These are phyloP conservation scores for Xylaria multiplex DNA, from an alignment of 2,329 filamentous ascomycete genomes.

Conservation along the genomic window DNA sequence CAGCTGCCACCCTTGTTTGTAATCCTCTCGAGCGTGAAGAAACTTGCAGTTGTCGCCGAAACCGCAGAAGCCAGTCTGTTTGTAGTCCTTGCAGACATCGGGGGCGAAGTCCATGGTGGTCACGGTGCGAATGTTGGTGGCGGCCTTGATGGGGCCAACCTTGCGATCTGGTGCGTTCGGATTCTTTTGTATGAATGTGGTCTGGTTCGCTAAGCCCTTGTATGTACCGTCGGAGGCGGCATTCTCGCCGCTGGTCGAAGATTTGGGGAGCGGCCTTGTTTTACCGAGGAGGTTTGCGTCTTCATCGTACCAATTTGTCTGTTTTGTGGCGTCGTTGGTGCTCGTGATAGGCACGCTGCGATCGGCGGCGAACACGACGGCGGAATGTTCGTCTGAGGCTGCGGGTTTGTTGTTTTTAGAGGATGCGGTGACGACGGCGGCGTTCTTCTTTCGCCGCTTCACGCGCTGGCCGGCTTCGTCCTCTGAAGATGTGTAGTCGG, in stretches of 20 bases:
- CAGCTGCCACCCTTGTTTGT: constrained; percentile 93
- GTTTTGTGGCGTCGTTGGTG: constrained; percentile 89
- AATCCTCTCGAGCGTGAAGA: constrained; percentile 78
- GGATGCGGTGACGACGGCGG: constrained; percentile 72
- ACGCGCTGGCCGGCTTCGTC: constrained; percentile 79
- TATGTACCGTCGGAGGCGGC: constrained; percentile 74
- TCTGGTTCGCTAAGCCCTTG: constrained; percentile 77
- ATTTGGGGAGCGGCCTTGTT: constrained; percentile 55
- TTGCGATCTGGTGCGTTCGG: constrained; percentile 74
- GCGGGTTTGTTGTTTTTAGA: constrained; percentile 59
- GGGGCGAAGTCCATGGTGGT: constrained; percentile 91
- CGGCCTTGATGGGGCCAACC: constrained; percentile 87
- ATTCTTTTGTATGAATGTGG: constrained; percentile 82
- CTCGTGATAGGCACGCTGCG: constrained; percentile 69
- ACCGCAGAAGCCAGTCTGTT: constrained; percentile 76
- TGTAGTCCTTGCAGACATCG: constrained; percentile 96
- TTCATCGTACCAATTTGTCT: constrained; percentile 89
- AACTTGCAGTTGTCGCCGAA: constrained; percentile 87
- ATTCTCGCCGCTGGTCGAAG: constrained; percentile 39
- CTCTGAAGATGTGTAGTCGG: constrained; percentile 76
- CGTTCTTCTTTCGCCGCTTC: constrained; percentile 80
- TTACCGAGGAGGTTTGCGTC: constrained; percentile 69
- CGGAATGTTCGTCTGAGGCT: constrained; percentile 54
- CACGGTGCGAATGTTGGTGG: constrained; percentile 89
- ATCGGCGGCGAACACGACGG: constrained; percentile 69